phyloP scores from a whole-genome alignment of 305 asterid genomes.

The Fraxinus sp. region DNA sequence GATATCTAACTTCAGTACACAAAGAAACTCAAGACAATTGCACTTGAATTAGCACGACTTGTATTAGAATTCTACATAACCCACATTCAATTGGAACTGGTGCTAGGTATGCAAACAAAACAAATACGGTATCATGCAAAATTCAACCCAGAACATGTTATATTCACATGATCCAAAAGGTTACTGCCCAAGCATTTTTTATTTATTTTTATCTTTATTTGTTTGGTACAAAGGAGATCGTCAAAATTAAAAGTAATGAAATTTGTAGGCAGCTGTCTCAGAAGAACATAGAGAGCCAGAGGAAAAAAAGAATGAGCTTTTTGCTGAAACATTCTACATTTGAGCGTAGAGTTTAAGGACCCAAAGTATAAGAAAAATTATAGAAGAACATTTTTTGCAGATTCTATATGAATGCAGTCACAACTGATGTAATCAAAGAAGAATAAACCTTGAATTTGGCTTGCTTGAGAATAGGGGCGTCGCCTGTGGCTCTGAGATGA shows the following conservation, averaged over 20 bases:
- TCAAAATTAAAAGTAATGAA: background rate
- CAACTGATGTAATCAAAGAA: background rate
- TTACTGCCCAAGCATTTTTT: background rate
- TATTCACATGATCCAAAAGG: background rate
- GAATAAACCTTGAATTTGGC: conserved; percentile 78
- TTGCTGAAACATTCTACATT: background rate
- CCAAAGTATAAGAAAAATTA: background rate
- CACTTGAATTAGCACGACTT: background rate
- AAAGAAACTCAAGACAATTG: background rate
- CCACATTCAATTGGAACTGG: background rate
- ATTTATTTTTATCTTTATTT: background rate
- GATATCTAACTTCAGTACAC: background rate
- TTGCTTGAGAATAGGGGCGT: conserved; percentile 87
- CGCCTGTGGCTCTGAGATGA: conserved; percentile 92
- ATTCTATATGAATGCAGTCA: background rate
- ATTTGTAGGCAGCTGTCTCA: background rate
- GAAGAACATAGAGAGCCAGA: background rate
- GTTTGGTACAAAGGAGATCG: background rate
- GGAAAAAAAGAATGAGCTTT: background rate
- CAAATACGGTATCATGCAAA: background rate
- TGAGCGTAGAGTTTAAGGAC: background rate
- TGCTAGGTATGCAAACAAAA: background rate
- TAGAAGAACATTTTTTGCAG: background rate
- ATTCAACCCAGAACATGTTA: background rate
- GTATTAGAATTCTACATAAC: background rate